phyloP scores from a whole-genome alignment of 2,329 filamentous ascomycete species.

The Alternaria gaisen region DNA sequence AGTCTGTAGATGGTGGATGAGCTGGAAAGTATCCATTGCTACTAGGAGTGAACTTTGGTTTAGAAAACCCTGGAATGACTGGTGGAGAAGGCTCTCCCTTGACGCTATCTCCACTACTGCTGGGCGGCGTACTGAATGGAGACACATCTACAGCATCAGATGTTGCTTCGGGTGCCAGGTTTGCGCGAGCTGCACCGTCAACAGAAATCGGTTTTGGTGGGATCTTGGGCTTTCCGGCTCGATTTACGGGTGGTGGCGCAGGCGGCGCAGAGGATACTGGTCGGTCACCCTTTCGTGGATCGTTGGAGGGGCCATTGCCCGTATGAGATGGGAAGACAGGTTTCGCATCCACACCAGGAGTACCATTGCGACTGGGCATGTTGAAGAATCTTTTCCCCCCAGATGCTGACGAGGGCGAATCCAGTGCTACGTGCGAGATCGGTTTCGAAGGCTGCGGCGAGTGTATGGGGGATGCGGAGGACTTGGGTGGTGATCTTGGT shows the following conservation, averaged over 20 bases:
- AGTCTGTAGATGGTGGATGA: slow-evolving; percentile 34
- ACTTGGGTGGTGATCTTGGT: slow-evolving; percentile 71
- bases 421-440: slow-evolving; percentile 35
- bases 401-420: slow-evolving; percentile 26
- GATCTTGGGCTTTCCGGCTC: slow-evolving; percentile 79
- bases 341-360: slow-evolving; percentile 53
- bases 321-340: slow-evolving; percentile 33
- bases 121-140: slow-evolving; percentile 87
- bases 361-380: slow-evolving; percentile 52
- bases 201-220: slow-evolving; percentile 56
- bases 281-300: slow-evolving; percentile 44
- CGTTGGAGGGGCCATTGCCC: slow-evolving; percentile 24
- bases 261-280: slow-evolving; percentile 53
- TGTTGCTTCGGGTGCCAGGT: slow-evolving; percentile 53
- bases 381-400: slow-evolving; percentile 46
- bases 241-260: slow-evolving; percentile 77
- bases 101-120: slow-evolving; percentile 71
- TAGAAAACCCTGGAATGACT: slow-evolving; percentile 34
- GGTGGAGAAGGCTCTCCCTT: slow-evolving; percentile 41
- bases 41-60: slow-evolving; percentile 28
- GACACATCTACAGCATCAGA: slow-evolving; percentile 65
- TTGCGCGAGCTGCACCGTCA: slow-evolving; percentile 31
- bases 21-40: slow-evolving; percentile 48
- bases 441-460: slow-evolving; percentile 47
- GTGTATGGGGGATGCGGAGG: slow-evolving; percentile 38